phyloP scores from a whole-genome alignment of 1,139 yeast species.

The Suhomyces chickasaworum region DNA sequence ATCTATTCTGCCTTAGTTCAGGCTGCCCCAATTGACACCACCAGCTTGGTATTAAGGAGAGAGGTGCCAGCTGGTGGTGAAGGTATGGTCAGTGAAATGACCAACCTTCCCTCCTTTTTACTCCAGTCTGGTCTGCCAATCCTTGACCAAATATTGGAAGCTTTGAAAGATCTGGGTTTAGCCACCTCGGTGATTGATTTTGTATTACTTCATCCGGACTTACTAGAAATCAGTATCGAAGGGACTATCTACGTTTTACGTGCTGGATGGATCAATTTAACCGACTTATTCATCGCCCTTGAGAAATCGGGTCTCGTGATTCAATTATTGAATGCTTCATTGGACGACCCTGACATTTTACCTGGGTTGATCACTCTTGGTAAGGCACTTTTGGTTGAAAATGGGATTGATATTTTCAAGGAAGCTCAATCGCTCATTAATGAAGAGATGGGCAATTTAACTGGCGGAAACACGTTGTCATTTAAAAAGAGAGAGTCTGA shows the following conservation, averaged over 20 bases:
- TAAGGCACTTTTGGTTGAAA: conserved; percentile 25
- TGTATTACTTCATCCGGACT: conserved; percentile 28
- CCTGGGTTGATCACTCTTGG: conserved; percentile 34
- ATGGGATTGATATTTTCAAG: conserved; percentile 22
- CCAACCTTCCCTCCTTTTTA: not conserved
- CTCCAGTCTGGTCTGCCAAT: not conserved
- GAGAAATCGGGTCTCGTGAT: conserved; percentile 33
- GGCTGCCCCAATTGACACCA: not conserved
- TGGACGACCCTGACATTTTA: conserved; percentile 31
- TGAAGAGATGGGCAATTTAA: not conserved
- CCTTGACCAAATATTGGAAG: conserved; percentile 14
- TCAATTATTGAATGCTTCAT: conserved; percentile 27
- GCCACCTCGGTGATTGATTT: conserved; percentile 29
- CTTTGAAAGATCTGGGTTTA: conserved; percentile 25
- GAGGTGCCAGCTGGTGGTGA: not conserved
- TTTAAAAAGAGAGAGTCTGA: conserved; percentile 25
- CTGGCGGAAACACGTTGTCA: not conserved
- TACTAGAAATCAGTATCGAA: conserved; percentile 15
- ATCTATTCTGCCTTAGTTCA: not conserved
- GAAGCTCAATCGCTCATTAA: conserved; percentile 2
- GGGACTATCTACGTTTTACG: conserved; percentile 26
- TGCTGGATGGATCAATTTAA: conserved; percentile 1
- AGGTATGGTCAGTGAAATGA: not conserved
- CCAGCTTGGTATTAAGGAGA: not conserved
- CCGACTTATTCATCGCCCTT: conserved; percentile 17